A percentile compares a stretch with the other conserved stretches of the same genome.
Evolutionary conservation across 495 filamentous ascomycete species (phyloP).

Genomic region (Penicillium crystallinum): DNA sequence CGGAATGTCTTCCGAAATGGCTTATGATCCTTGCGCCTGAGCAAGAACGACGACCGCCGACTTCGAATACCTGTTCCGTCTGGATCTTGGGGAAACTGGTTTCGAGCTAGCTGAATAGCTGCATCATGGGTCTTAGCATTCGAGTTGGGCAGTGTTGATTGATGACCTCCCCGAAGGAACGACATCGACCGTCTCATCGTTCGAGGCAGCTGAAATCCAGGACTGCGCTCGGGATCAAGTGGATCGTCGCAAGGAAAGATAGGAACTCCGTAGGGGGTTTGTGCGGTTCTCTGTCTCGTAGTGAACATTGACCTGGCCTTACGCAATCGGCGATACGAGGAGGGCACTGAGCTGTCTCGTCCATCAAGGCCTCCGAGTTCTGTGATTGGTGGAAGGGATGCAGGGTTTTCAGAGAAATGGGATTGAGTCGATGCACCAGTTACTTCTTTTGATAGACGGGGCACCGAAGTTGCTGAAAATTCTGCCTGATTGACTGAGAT

Average conservation of each 20-base stretch:
- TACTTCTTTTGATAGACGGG: slow-evolving; percentile 2
- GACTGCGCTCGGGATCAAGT: slow-evolving; percentile 16
- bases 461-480: slow-evolving; percentile 4
- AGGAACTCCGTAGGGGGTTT: slow-evolving; percentile 17
- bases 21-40: slow-evolving; percentile 43
- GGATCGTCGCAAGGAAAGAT: slow-evolving; percentile 8
- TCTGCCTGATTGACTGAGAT: background rate
- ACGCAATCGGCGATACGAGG: slow-evolving; percentile 68
- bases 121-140: slow-evolving; percentile 40
- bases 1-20: slow-evolving; percentile 59
- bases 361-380: slow-evolving; percentile 49
- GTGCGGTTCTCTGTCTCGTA: slow-evolving; percentile 41
- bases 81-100: slow-evolving; percentile 39
- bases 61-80: slow-evolving; percentile 28
- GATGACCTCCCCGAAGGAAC: slow-evolving; percentile 48
- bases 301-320: slow-evolving; percentile 70
- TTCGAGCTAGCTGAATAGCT: slow-evolving; percentile 44
- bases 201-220: slow-evolving; percentile 20
- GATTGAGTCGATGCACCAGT: background rate
- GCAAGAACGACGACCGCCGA: slow-evolving; percentile 46
- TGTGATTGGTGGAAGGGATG: slow-evolving; percentile 29
- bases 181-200: slow-evolving; percentile 55
- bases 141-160: slow-evolving; percentile 15
- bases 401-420: slow-evolving; percentile 12
- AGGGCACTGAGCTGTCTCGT: slow-evolving; percentile 59